phyloP scores from a whole-genome alignment of 768 basidiomycete species.

The Leccinum olivaceopallidum region DNA sequence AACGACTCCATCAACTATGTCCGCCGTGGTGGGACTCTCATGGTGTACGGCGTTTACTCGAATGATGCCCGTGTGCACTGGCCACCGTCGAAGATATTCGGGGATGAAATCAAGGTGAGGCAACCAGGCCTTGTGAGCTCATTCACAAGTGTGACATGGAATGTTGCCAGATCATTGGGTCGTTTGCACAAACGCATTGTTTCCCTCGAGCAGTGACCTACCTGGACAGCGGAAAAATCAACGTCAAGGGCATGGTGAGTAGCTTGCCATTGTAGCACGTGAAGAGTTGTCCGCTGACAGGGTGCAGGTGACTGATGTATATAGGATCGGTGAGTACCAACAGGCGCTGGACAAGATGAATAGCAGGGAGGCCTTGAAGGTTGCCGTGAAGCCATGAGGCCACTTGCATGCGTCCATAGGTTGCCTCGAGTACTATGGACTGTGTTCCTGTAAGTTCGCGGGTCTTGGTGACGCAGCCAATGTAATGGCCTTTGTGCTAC shows the following conservation, averaged over 20 bases:
- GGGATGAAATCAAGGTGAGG: constrained; percentile 63
- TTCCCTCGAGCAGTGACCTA: constrained; percentile 88
- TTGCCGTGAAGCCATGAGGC: constrained; percentile 51
- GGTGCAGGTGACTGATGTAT: constrained; percentile 46
- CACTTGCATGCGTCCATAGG: neutral
- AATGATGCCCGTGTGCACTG: constrained; percentile 80
- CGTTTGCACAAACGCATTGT: constrained; percentile 82
- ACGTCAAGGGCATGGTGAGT: constrained; percentile 68
- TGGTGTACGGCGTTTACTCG: constrained; percentile 87
- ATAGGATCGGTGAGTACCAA: constrained; percentile 65
- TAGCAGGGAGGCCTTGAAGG: constrained; percentile 54
- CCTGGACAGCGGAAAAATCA: constrained; percentile 80
- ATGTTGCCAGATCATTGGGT: constrained; percentile 68
- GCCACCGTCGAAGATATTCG: constrained; percentile 82
- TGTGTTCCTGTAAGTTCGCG: neutral
- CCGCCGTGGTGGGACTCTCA: constrained; percentile 71
- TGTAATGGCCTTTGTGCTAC: too few species aligned
- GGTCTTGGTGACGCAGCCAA: neutral
- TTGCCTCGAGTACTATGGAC: neutral
- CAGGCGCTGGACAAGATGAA: constrained; percentile 71
- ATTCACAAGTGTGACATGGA: neutral
- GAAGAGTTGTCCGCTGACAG: neutral
- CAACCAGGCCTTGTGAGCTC: neutral
- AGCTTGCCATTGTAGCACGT: neutral
- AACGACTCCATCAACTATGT: constrained; percentile 88